Evolutionary conservation across 1,139 yeast genomes (phyloP), one percentile per base, ranked within the genome.

Genomic region (Blastobotrys illinoisensis): DNA sequence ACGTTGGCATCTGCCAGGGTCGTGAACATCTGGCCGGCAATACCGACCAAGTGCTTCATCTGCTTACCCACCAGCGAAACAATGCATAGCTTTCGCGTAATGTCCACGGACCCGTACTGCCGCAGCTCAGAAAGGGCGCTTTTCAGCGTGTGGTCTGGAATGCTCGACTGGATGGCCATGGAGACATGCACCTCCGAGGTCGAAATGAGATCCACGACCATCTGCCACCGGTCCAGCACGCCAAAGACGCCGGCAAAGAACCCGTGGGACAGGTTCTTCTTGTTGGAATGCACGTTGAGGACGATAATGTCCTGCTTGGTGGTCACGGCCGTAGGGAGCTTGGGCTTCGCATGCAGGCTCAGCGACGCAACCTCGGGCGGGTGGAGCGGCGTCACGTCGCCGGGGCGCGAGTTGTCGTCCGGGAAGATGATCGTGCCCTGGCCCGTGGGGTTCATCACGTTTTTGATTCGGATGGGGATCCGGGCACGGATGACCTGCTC

Each of bases 131-230:
- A 80, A 52, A 90, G 78, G 1, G 98, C 97, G 54, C 78, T 78
- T 23, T 79, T 74, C 49, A 71, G 66, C 53, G 84, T 86, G 46
- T 80, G 80, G 58, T 87, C 95, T 2, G 73, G 65, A n/a, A 67
- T 58, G 51, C 82, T 84, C 56, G 90, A 85, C 62, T 88, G 93
- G 59, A 93, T 76, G 1, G 99, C 99, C 99, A 93, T 91, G 16
- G 98, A 91, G 26, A 93, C 97, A 67, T 93, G 98, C 18, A 93
- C 99, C 71, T 93, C 98, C 0, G 97, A 89, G 2, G 99, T 93
- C 45, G 97, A 89, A 65, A 93, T 93, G 67, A 93, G 82, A 72
- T 93, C 99, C 49, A 93, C 98, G 54, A 93, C 97, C 58, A 93
- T 74, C 71, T 82, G 85, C 74, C 82, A 88, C 61, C 80, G 84